Evolutionary conservation across 306 rosid genomes (phyloP).

Genomic region (Prunus davidiana): DNA sequence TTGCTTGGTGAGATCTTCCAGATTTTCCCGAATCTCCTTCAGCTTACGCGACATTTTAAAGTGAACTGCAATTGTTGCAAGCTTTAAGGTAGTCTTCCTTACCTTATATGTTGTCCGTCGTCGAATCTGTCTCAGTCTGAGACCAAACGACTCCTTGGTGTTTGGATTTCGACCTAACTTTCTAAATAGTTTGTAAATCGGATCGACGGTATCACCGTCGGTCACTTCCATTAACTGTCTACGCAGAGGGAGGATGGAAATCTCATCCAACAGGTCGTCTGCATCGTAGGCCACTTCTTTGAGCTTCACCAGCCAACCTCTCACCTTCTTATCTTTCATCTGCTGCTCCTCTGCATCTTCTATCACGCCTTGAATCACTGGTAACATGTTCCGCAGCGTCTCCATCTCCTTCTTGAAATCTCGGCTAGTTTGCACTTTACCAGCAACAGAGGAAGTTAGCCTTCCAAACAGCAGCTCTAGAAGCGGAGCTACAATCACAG

Average conservation of each 20-base stretch:
- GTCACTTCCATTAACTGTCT: no score
- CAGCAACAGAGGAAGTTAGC: slow-evolving; percentile 1
- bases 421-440: background rate
- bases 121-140: background rate
- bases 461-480: slow-evolving; percentile 15
- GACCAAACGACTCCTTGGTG: background rate
- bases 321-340: background rate
- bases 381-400: slow-evolving; percentile 5
- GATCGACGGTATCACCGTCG: no score
- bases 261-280: slow-evolving; percentile 23
- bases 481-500: slow-evolving; percentile 17
- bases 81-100: background rate
- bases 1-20: background rate
- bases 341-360: slow-evolving; percentile 26
- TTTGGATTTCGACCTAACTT: no score
- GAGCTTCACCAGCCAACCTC: slow-evolving; percentile 15
- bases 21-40: background rate
- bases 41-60: background rate
- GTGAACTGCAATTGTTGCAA: background rate
- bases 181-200: no score
- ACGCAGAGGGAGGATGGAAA: background rate
- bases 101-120: background rate
- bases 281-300: slow-evolving; percentile 2
- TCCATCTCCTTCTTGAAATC: slow-evolving; percentile 9
- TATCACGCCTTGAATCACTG: slow-evolving; percentile 15